Conservation (phyloP, 169 alveolate species). For the Perkinsus marinus region DNA sequence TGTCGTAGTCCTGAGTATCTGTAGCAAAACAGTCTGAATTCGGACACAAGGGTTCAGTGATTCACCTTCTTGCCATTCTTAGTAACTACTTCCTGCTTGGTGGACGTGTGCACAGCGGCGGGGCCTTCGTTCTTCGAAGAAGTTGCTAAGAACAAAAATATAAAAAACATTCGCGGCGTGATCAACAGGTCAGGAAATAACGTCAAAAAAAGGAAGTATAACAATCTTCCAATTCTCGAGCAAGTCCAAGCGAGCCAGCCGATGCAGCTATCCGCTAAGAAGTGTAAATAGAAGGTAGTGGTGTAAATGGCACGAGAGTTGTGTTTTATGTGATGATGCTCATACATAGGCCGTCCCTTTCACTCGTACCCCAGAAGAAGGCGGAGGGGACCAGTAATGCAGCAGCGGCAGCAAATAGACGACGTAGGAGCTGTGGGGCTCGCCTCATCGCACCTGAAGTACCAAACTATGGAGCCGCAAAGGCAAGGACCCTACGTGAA, state of each 20-base stretch:
- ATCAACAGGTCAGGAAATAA: no score
- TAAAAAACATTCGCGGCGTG: neutral
- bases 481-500: neutral
- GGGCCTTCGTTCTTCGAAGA: neutral
- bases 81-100: neutral
- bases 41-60: no score
- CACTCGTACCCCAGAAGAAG: neutral
- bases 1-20: neutral
- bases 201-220: no score
- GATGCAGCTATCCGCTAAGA: no score
- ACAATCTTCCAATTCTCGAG: no score
- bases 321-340: no score
- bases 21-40: no score
- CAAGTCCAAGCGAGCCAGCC: no score
- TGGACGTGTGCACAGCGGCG: neutral
- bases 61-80: neutral
- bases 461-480: neutral
- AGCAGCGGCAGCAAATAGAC: neutral
- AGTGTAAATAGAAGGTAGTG: no score
- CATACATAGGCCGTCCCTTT: no score
- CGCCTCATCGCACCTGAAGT: neutral
- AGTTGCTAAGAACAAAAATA: no score
- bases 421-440: neutral
- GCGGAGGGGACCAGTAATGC: neutral
- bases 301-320: no score